Conservation (phyloP, 306 rosid species). For the Cicer judaicum region DNA sequence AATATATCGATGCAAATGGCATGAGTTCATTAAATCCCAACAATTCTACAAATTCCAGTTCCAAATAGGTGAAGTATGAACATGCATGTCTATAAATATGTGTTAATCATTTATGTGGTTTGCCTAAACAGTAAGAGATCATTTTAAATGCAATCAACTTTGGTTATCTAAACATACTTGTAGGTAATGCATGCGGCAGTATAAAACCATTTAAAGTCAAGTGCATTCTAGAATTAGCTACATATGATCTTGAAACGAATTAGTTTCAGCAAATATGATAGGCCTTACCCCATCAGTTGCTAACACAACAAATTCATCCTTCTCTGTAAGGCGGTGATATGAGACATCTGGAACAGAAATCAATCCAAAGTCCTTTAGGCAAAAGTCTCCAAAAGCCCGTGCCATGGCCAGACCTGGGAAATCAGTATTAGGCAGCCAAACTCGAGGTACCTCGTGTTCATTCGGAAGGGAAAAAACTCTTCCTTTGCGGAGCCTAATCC, state of each 20-base stretch:
- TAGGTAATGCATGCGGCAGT: constrained; percentile 13
- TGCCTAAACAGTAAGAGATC: background rate
- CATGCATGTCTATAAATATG: background rate
- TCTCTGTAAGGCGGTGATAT: constrained; percentile 63
- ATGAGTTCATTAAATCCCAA: constrained; percentile 6
- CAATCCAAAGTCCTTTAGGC: constrained; percentile 84
- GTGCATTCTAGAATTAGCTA: constrained; percentile 15
- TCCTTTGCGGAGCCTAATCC: constrained; percentile 76
- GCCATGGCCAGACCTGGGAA: constrained; percentile 99
- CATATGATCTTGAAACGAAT: constrained; percentile 25
- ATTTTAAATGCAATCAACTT: constrained; percentile 11
- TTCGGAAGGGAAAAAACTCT: constrained; percentile 79
- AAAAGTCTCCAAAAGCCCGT: constrained; percentile 94
- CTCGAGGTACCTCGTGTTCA: constrained; percentile 81
- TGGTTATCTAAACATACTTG: constrained; percentile 3
- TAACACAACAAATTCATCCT: constrained; percentile 88
- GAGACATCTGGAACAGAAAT: constrained; percentile 82
- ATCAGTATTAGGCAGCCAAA: constrained; percentile 86
- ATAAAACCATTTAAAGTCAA: constrained; percentile 30
- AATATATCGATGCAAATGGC: constrained; percentile 13
- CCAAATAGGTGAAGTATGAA: background rate
- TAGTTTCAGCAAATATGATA: constrained; percentile 25
- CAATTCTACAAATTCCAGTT: constrained; percentile 1
- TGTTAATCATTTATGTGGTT: background rate
- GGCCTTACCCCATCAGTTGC: constrained; percentile 95